Base-by-base conservation (phyloP, 2,329 filamentous ascomycete genomes). In the Apiospora arundinis region DNA sequence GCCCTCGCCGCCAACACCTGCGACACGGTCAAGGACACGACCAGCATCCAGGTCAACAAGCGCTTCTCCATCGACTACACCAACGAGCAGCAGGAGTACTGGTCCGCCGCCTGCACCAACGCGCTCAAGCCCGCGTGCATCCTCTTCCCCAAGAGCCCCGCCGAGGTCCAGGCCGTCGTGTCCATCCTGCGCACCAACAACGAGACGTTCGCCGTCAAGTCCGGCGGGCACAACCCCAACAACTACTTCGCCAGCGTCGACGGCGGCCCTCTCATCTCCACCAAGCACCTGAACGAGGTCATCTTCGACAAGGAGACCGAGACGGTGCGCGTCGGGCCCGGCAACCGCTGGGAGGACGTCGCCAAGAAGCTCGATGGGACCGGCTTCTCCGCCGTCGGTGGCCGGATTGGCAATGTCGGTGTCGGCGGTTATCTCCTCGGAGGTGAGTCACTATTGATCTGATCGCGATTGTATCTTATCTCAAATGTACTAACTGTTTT, bases 211-310 rank as follows among this genome's bases (percentile, higher is more conserved):
- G 88, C 88, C 8, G 79, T 89, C 74, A 87, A 88, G 74, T 86
- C 86, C 9, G 89, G 88, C 40, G 89, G 89, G 0, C 88, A 91
- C 78, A 87, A 86, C 71, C 85, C 87, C 4, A 89, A 89, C 75
- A 82, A 85, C 23, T 85, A 85, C 72, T 85, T 85, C 49, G 83
- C 88, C 1, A 90, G 84, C 74, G 85, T 87, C 66, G 77, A 83
- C 18, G 83, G 80, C 1, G 87, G 86, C 0, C 80, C 87, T 1
- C 77, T 87, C 6, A 84, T 91, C 73, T 87, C 87, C 21, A 82
- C 87, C 14, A 81, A 80, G 71, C 78, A 82, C 4, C 81, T 85
- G 21, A 78, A 87, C 67, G 76, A 83, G 69, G 77, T 87, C 14
- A 75, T 78, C 0, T 78, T 86, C 23, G 79, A 85, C 65, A 71